These are phyloP conservation scores for Paecilomyces formosus DNA, from an alignment of 2,329 filamentous ascomycete genomes.

Conservation along the genomic window DNA sequence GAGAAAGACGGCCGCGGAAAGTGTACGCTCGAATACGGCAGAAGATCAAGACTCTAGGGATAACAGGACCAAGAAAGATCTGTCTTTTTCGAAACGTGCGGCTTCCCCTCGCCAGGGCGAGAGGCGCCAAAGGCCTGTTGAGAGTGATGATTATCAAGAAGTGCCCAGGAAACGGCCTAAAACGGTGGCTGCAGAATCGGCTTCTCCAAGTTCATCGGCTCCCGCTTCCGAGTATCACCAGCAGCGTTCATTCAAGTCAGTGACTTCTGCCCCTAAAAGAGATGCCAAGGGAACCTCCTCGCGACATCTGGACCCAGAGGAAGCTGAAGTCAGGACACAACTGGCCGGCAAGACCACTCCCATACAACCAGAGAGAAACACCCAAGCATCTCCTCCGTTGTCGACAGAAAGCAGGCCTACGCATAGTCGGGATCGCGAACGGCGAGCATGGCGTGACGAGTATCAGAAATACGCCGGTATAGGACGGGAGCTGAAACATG, in stretches of 20 bases:
- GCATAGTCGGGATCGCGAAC: constrained; percentile 25
- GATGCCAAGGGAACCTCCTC: constrained; percentile 29
- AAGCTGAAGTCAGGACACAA: constrained; percentile 35
- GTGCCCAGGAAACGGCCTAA: constrained; percentile 28
- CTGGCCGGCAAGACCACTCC: constrained; percentile 20
- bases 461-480: constrained; percentile 35
- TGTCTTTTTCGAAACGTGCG: constrained; percentile 9
- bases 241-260: constrained; percentile 16
- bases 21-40: constrained; percentile 16
- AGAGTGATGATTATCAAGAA: constrained; percentile 17
- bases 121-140: constrained; percentile 15
- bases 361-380: constrained; percentile 14
- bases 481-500: constrained; percentile 40
- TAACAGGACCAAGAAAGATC: constrained; percentile 11
- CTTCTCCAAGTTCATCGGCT: constrained; percentile 16
- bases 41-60: constrained; percentile 13
- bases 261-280: constrained; percentile 37
- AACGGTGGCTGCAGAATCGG: constrained; percentile 1
- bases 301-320: constrained; percentile 32
- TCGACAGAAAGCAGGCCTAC: constrained; percentile 11
- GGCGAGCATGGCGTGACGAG: constrained; percentile 36
- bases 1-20: constrained; percentile 19
- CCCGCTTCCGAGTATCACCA: constrained; percentile 14
- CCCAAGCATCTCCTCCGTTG: constrained; percentile 22
- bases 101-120: constrained; percentile 10